Evolutionary conservation across 257 asterid genomes (phyloP).

Genomic region (Ajuga chamaepitys): DNA sequence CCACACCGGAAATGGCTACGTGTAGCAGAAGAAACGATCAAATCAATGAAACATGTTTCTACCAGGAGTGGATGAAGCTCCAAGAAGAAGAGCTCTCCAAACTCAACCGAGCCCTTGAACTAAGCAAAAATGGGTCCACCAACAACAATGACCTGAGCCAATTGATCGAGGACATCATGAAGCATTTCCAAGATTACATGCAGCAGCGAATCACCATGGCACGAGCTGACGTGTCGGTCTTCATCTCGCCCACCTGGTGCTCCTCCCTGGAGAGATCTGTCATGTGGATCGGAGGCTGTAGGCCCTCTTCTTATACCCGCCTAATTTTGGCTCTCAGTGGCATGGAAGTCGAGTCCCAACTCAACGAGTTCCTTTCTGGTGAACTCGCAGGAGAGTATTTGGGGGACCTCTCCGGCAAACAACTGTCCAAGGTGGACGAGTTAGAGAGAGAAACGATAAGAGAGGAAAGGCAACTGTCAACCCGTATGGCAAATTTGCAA

Average conservation of each 20-base stretch:
- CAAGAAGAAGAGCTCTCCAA: slow-evolving; percentile 31
- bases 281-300: slow-evolving; percentile 41
- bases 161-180: slow-evolving; percentile 15
- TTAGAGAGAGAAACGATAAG: slow-evolving; percentile 25
- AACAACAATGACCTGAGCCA: slow-evolving; percentile 2
- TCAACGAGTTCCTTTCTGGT: slow-evolving; percentile 26
- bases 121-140: background rate
- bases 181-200: slow-evolving; percentile 16
- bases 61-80: slow-evolving; percentile 25
- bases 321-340: slow-evolving; percentile 13
- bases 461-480: slow-evolving; percentile 27
- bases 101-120: slow-evolving; percentile 20
- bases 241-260: too few relatives aligned
- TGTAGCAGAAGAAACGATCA: slow-evolving; percentile 11
- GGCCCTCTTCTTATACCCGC: slow-evolving; percentile 36
- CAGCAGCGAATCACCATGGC: background rate
- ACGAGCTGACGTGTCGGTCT: too few relatives aligned
- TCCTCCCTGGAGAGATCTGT: slow-evolving; percentile 28
- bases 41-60: slow-evolving; percentile 9
- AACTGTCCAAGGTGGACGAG: slow-evolving; percentile 23
- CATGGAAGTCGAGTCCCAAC: background rate
- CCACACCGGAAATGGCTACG: slow-evolving; percentile 2
- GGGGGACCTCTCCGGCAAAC: slow-evolving; percentile 25
- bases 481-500: slow-evolving; percentile 26
- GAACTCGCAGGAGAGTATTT: background rate